These are phyloP conservation scores for Umbelopsis sp. DNA, from an alignment of 192 early-diverging fungal genomes.

Conservation along the genomic window DNA sequence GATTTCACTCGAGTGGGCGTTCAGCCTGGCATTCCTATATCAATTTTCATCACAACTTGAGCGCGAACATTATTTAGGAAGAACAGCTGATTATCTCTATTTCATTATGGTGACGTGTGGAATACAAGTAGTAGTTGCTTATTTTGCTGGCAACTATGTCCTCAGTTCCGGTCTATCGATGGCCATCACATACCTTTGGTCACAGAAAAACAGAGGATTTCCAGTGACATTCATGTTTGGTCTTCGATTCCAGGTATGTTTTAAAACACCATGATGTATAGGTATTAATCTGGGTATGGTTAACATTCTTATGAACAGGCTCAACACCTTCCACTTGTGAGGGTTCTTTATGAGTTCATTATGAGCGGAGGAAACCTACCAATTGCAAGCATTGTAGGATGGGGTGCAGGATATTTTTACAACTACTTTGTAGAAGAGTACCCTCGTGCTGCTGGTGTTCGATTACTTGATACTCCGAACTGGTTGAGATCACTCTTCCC, in stretches of 20 bases:
- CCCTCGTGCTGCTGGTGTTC: constrained; percentile 63
- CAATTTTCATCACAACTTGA: constrained; percentile 75
- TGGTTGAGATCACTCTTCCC: constrained; percentile 55
- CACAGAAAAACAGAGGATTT: constrained; percentile 56
- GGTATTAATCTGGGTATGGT: neutral
- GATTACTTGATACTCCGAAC: constrained; percentile 69
- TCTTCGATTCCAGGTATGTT: constrained; percentile 61
- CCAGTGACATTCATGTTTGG: constrained; percentile 76
- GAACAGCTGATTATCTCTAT: constrained; percentile 81
- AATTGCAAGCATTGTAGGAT: constrained; percentile 62
- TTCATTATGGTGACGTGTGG: constrained; percentile 65
- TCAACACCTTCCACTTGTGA: constrained; percentile 76
- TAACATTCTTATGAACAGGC: constrained; percentile 39
- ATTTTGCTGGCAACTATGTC: constrained; percentile 25
- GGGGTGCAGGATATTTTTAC: constrained; percentile 69
- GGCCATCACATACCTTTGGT: constrained; percentile 76
- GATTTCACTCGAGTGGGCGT: constrained; percentile 58
- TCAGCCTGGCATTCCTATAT: constrained; percentile 77
- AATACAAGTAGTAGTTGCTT: constrained; percentile 30
- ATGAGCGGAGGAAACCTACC: constrained; percentile 41
- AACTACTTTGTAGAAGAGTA: constrained; percentile 72
- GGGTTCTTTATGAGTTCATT: constrained; percentile 60
- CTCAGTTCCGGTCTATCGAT: constrained; percentile 59
- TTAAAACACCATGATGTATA: neutral
- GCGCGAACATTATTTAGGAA: constrained; percentile 57